Conservation (phyloP, 179 eudicot genomes). For the Corrigiola litoralis region DNA sequence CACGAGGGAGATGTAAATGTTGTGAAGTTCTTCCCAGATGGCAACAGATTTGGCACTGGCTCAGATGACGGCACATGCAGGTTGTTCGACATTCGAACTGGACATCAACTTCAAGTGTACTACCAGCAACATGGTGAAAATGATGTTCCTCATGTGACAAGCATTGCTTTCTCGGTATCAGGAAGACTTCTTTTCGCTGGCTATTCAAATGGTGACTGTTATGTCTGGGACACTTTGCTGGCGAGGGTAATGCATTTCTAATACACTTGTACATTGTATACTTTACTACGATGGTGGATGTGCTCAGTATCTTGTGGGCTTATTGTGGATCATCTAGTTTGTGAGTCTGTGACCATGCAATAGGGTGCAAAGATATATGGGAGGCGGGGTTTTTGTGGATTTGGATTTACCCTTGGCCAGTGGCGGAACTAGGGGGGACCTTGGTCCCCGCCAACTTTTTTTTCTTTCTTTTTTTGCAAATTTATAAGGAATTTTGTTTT, state of each 20-base stretch:
- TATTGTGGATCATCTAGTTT: neutral
- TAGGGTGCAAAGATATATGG: neutral
- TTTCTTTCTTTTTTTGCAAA: too few relatives aligned
- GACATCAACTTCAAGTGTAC: constrained; percentile 89
- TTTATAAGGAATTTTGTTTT: too few relatives aligned
- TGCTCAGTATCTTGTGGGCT: neutral
- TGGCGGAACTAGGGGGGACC: too few relatives aligned
- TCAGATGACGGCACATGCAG: constrained; percentile 91
- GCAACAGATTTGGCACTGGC: constrained; percentile 93
- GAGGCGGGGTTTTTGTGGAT: too few relatives aligned
- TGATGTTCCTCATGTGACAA: constrained; percentile 55
- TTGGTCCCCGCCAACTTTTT: too few relatives aligned
- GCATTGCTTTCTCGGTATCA: constrained; percentile 81
- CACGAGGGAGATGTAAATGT: constrained; percentile 87
- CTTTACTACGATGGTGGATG: neutral
- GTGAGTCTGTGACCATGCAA: neutral
- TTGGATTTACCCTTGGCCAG: too few relatives aligned
- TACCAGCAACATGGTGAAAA: constrained; percentile 50
- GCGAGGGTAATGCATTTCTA: constrained; percentile 54
- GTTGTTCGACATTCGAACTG: constrained; percentile 89
- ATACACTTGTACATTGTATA: neutral
- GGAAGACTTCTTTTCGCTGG: constrained; percentile 93
- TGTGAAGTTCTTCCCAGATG: constrained; percentile 95
- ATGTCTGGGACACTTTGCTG: constrained; percentile 88
- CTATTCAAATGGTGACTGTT: constrained; percentile 78